phyloP scores from a whole-genome alignment of 192 early-diverging fungal species.

The Ambispora gerdemannii region DNA sequence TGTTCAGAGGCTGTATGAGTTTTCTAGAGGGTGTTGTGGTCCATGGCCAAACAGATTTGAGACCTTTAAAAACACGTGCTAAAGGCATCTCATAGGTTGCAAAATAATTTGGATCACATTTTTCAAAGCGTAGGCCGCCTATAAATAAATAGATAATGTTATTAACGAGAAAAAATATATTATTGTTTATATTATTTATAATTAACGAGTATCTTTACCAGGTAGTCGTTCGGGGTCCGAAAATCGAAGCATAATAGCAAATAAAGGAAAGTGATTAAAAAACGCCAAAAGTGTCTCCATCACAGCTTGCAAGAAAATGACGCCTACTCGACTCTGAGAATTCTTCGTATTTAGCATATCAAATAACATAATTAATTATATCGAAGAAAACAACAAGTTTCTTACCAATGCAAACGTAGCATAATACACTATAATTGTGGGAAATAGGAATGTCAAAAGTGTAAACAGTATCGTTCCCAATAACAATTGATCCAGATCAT shows the following conservation, averaged over 20 bases:
- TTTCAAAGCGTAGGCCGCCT: conserved; percentile 34
- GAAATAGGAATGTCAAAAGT: conserved; percentile 89
- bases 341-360: neutral
- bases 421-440: conserved; percentile 93
- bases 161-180: neutral
- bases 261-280: conserved; percentile 95
- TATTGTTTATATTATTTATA: neutral
- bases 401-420: conserved; percentile 80
- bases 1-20: neutral
- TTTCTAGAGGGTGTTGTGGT: neutral
- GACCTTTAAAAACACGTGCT: conserved; percentile 12
- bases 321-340: conserved; percentile 67
- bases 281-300: conserved; percentile 84
- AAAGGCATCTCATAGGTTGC: conserved; percentile 13
- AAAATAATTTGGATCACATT: conserved; percentile 32
- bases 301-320: conserved; percentile 76
- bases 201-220: conserved; percentile 49
- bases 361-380: neutral
- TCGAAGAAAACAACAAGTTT: neutral
- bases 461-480: conserved; percentile 94
- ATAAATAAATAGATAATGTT: neutral
- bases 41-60: conserved; percentile 29
- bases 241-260: conserved; percentile 85
- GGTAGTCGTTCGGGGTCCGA: conserved; percentile 87
- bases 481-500: conserved; percentile 91